Percentiles rank a stretch among this genome's conserved stretches.
Conservation (phyloP, 164 flowering plant genomes). For the Malania oleifera region DNA sequence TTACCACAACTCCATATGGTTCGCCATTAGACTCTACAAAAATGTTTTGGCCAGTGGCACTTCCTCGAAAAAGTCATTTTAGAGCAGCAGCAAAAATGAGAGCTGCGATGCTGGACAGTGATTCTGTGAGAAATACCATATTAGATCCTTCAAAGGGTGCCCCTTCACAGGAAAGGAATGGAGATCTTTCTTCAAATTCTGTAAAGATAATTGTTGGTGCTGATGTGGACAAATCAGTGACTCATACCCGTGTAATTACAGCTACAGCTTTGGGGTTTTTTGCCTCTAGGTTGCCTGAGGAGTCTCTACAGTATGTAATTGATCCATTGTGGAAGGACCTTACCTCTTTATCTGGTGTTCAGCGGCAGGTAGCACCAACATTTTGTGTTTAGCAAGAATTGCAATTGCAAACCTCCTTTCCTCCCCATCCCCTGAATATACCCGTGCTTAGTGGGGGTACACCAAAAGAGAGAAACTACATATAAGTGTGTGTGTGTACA, state of each 20-base stretch:
- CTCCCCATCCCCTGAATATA: too few relatives aligned
- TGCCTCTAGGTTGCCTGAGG: constrained; percentile 66
- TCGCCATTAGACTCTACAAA: constrained; percentile 75
- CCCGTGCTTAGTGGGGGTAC: too few relatives aligned
- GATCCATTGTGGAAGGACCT: constrained; percentile 72
- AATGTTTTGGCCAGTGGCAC: constrained; percentile 93
- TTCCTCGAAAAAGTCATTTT: constrained; percentile 84
- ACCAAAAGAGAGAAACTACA: too few relatives aligned
- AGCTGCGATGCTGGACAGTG: constrained; percentile 71
- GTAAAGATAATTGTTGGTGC: constrained; percentile 85
- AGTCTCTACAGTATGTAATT: constrained; percentile 45
- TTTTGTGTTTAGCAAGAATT: constrained; percentile 3
- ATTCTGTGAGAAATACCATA: constrained; percentile 23
- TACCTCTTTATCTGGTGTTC: constrained; percentile 86
- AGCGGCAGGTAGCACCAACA: constrained; percentile 65
- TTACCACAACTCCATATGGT: constrained; percentile 85
- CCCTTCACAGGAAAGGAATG: constrained; percentile 44
- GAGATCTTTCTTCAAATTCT: constrained; percentile 39
- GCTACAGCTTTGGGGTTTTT: constrained; percentile 79
- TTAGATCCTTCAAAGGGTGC: constrained; percentile 33
- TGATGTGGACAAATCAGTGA: constrained; percentile 83
- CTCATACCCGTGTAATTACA: constrained; percentile 78
- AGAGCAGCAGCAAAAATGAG: constrained; percentile 97
- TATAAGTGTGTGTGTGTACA: too few relatives aligned
- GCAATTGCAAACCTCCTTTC: neutral